A percentile compares a stretch with the other conserved stretches of the same genome.
phyloP scores from a whole-genome alignment of 179 eudicot species.

The Amaranthus tricolor region DNA sequence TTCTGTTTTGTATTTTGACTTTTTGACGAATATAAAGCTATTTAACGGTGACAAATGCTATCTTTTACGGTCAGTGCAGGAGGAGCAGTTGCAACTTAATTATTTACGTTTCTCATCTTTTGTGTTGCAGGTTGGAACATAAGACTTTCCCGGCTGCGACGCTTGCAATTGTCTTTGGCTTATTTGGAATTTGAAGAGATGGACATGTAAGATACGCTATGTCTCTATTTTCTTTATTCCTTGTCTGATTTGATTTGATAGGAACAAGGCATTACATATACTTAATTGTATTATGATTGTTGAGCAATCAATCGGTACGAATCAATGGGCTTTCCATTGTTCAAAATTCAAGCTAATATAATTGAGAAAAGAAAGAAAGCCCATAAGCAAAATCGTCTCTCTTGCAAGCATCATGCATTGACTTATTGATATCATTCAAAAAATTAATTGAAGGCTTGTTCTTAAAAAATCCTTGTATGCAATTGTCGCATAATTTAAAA shows the following conservation, averaged over 20 bases:
- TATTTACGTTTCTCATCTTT: background rate
- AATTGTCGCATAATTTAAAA: background rate
- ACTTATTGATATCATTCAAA: too few relatives aligned
- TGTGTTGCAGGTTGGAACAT: conserved; percentile 72
- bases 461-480: background rate
- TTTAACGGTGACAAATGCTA: background rate
- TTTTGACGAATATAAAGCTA: background rate
- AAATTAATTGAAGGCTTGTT: too few relatives aligned
- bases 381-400: too few relatives aligned
- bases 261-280: background rate
- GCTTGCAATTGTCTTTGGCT: conserved; percentile 75
- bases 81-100: background rate
- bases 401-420: too few relatives aligned
- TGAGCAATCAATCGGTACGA: background rate
- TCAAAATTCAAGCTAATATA: background rate
- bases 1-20: background rate
- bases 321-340: background rate
- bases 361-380: background rate
- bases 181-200: conserved; percentile 81
- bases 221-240: background rate
- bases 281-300: background rate
- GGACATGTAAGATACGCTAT: conserved; percentile 61
- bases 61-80: background rate
- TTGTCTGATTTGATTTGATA: conserved; percentile 8
- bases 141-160: conserved; percentile 70